Percentiles rank a stretch among this genome's conserved stretches.
Conservation (phyloP, 257 asterid species). For the Capsicum pubescens region DNA sequence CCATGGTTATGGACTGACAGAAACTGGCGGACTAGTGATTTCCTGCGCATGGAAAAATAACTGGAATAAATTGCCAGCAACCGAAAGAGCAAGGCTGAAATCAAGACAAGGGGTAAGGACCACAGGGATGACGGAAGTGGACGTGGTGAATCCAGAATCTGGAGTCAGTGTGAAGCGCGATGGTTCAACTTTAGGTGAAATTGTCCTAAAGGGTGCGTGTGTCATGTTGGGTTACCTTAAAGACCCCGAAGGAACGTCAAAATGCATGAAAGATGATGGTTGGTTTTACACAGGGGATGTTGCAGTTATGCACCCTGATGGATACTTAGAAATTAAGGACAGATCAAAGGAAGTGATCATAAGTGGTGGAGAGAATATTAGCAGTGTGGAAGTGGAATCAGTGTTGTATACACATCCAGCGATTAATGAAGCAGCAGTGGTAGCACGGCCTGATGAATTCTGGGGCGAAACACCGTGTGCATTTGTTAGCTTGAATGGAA, state of each 20-base stretch:
- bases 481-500: slow-evolving; percentile 63
- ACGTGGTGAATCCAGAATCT: slow-evolving; percentile 55
- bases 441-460: slow-evolving; percentile 74
- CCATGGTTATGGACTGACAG: slow-evolving; percentile 85
- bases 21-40: slow-evolving; percentile 70
- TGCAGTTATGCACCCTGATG: slow-evolving; percentile 79
- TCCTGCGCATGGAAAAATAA: slow-evolving; percentile 64
- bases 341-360: slow-evolving; percentile 83
- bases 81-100: slow-evolving; percentile 66
- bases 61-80: slow-evolving; percentile 67
- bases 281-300: slow-evolving; percentile 44
- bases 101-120: slow-evolving; percentile 77
- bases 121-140: slow-evolving; percentile 55
- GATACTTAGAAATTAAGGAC: slow-evolving; percentile 75
- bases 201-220: slow-evolving; percentile 61
- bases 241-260: slow-evolving; percentile 61
- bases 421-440: slow-evolving; percentile 86
- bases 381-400: slow-evolving; percentile 86
- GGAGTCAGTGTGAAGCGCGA: slow-evolving; percentile 55
- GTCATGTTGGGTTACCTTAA: slow-evolving; percentile 72
- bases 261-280: slow-evolving; percentile 48
- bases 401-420: slow-evolving; percentile 70
- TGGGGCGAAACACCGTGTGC: slow-evolving; percentile 95
- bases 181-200: slow-evolving; percentile 60
- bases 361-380: slow-evolving; percentile 80